Evolutionary conservation across 306 rosid species (phyloP).

Genomic region (Trichosanthes cucumerina): DNA sequence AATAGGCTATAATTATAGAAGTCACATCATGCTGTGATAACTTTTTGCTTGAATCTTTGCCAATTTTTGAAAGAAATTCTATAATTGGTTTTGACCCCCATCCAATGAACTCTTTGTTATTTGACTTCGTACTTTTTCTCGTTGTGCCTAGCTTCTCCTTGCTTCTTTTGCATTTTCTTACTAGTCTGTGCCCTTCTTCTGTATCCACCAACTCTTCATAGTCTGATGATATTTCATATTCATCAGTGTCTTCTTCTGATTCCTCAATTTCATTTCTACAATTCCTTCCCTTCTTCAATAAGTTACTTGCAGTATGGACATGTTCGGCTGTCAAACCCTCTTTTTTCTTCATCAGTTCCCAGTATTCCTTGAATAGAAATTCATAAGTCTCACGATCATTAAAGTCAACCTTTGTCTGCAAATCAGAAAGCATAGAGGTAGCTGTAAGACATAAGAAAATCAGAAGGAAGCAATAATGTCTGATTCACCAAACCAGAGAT

Average conservation of each 20-base stretch:
- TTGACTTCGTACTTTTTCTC: slow-evolving; percentile 27
- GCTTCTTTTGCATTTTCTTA: slow-evolving; percentile 24
- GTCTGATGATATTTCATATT: slow-evolving; percentile 26
- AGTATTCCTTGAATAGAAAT: slow-evolving; percentile 42
- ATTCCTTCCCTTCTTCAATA: slow-evolving; percentile 28
- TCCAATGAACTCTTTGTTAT: slow-evolving; percentile 46
- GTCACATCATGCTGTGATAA: slow-evolving; percentile 50
- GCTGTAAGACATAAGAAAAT: neutral
- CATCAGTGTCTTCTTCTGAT: slow-evolving; percentile 31
- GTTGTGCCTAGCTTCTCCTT: slow-evolving; percentile 8
- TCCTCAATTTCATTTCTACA: slow-evolving; percentile 23
- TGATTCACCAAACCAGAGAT: neutral
- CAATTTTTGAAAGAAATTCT: slow-evolving; percentile 43
- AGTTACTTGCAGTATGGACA: slow-evolving; percentile 22
- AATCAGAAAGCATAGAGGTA: neutral
- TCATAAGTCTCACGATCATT: slow-evolving; percentile 40
- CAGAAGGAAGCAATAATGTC: neutral
- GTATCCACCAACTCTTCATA: slow-evolving; percentile 29
- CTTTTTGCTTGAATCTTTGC: slow-evolving; percentile 31
- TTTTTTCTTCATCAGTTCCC: slow-evolving; percentile 34
- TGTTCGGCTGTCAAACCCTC: slow-evolving; percentile 37
- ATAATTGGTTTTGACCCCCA: slow-evolving; percentile 59
- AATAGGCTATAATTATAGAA: slow-evolving; percentile 42
- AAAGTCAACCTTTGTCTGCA: slow-evolving; percentile 47
- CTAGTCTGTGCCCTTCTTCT: slow-evolving; percentile 15